Evolutionary conservation across 2,329 filamentous ascomycete species (phyloP), one percentile per base, ranked within the genome.

Genomic region (Penicillium sp.): DNA sequence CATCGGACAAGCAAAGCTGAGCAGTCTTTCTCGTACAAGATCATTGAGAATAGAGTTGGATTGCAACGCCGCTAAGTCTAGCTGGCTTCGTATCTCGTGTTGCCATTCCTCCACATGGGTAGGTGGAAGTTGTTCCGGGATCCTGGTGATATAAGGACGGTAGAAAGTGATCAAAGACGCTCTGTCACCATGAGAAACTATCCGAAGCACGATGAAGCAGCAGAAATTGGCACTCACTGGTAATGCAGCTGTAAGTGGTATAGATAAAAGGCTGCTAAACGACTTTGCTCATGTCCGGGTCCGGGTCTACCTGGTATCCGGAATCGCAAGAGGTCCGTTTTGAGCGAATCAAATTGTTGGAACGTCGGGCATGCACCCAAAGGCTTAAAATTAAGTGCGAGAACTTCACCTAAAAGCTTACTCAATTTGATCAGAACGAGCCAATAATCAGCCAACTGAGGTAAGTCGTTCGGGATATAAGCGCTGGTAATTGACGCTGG

Each of bases 171-270:
- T 60, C 2, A 67, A 47, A 24, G 69, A 55, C 9, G 67, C 62
- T 26, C 69, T 69, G 43, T 64, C n/a, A 64, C 4, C 9, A n/a
- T 38, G 20, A 38, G 35, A 38, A 18, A 38, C n/a, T 18, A 18
- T 18, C 2, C n/a, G 7, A 20, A 18, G 11, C n/a, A 38, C 5
- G n/a, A 18, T 4, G n/a, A 38, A 38, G n/a, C 18, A 18, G 20
- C n/a, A 11, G 10, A 18, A 18, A 18, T 1, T 18, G n/a, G 22
- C n/a, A 38, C 60, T 53, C 7, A 70, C 68, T 68, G 64, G 38
- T 69, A 70, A 56, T 70, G 67, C 22, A 71, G 55, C 22, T 69
- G 64, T n/a, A 71, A 53, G 32, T 71, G 68, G 29, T 68, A 59
- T 4, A 62, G 32, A 48, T 63, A 62, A 34, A 69, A 69, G 2